Percentiles rank a stretch among this genome's conserved stretches.
These are phyloP conservation scores for Piromyces sp. DNA, from an alignment of 192 early-diverging fungal species.

Conservation along the genomic window DNA sequence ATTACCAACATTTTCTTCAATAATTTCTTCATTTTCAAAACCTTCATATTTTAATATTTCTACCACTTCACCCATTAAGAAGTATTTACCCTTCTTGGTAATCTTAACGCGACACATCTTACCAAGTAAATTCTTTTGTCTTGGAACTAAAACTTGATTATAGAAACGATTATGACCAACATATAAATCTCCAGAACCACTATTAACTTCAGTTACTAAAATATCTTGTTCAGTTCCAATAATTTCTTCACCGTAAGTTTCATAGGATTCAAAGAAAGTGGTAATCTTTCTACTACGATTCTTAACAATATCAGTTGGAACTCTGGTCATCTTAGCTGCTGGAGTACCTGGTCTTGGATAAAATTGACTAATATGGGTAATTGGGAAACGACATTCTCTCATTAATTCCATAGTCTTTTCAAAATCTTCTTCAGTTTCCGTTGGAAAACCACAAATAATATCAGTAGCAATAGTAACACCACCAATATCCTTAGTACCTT, in stretches of 20 bases:
- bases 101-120: conserved; percentile 11
- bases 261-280: conserved; percentile 20
- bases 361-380: conserved; percentile 38
- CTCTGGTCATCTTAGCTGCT: conserved; percentile 23
- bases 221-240: conserved; percentile 9
- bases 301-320: conserved; percentile 23
- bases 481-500: conserved; percentile 7
- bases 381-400: conserved; percentile 18
- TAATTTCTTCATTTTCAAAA: not conserved
- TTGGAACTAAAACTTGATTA: conserved; percentile 24
- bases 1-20: not conserved
- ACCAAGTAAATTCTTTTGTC: conserved; percentile 5
- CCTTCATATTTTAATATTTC: conserved; percentile 8
- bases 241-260: conserved; percentile 8
- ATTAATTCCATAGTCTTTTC: conserved; percentile 25
- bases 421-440: conserved; percentile 28
- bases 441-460: conserved; percentile 41
- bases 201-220: conserved; percentile 24
- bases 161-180: conserved; percentile 34
- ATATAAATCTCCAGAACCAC: conserved; percentile 19
- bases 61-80: conserved; percentile 9
- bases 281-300: conserved; percentile 20
- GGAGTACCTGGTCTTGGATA: conserved; percentile 42
- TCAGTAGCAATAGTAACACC: conserved; percentile 30
- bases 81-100: conserved; percentile 17